phyloP scores from a whole-genome alignment of 2,329 filamentous ascomycete species.

The Diatrype stigma region DNA sequence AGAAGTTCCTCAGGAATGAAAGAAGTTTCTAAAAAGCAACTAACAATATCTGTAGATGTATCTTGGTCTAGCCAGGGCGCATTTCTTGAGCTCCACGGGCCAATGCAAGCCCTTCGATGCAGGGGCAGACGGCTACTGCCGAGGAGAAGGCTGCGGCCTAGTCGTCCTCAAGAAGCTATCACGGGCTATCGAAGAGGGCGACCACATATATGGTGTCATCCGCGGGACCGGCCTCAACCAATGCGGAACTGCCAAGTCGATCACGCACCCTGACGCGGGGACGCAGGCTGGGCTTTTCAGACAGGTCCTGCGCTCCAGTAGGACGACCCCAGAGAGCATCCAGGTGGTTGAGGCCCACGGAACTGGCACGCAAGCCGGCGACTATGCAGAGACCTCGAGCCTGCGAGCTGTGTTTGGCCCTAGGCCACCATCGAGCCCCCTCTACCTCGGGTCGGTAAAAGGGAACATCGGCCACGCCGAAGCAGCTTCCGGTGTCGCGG shows the following conservation, averaged over 20 bases:
- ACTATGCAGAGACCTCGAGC: slow-evolving; percentile 51
- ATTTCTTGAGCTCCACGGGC: slow-evolving; percentile 9
- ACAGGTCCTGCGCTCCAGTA: slow-evolving; percentile 50
- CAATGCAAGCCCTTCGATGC: slow-evolving; percentile 11
- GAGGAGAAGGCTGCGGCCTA: slow-evolving; percentile 8
- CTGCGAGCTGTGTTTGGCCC: slow-evolving; percentile 6
- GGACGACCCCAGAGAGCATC: slow-evolving; percentile 54
- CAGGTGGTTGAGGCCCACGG: slow-evolving; percentile 64
- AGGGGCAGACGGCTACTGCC: slow-evolving; percentile 11
- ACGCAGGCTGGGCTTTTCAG: slow-evolving; percentile 36
- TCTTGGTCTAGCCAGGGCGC: slow-evolving; percentile 11
- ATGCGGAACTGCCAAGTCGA: slow-evolving; percentile 14
- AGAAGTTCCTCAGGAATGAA: background rate
- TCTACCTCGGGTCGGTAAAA: slow-evolving; percentile 28
- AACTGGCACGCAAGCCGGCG: slow-evolving; percentile 62
- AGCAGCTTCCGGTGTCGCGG: slow-evolving; percentile 22
- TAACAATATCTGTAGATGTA: slow-evolving; percentile 10
- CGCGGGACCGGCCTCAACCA: slow-evolving; percentile 12
- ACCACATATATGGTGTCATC: slow-evolving; percentile 12
- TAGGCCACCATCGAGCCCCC: slow-evolving; percentile 45
- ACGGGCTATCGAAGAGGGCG: slow-evolving; percentile 10
- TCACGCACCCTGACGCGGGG: slow-evolving; percentile 16
- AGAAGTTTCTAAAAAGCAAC: background rate
- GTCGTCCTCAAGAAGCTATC: slow-evolving; percentile 11
- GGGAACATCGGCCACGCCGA: slow-evolving; percentile 22